phyloP scores from a whole-genome alignment of 129 eudicot species.

The Kitagawia praeruptora region DNA sequence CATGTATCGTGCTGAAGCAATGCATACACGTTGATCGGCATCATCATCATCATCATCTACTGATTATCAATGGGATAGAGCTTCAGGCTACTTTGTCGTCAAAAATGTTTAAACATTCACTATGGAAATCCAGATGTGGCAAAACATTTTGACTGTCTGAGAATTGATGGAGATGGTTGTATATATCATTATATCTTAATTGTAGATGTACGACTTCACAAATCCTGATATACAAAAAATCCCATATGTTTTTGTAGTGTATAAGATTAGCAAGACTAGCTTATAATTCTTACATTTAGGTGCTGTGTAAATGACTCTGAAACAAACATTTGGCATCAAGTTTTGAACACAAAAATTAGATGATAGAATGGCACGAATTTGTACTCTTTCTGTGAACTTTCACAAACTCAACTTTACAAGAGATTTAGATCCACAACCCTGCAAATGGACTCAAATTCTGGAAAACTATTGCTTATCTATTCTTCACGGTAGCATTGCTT shows the following conservation, averaged over 20 bases:
- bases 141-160: background rate
- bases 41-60: background rate
- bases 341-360: background rate
- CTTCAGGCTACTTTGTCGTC: background rate
- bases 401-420: background rate
- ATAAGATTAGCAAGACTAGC: too few relatives aligned
- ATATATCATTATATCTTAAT: too few relatives aligned
- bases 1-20: conserved; percentile 44
- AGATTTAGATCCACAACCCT: background rate
- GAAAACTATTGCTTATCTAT: too few relatives aligned
- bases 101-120: background rate
- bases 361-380: background rate
- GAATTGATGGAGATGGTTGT: background rate
- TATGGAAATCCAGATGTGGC: background rate
- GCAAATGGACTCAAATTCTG: too few relatives aligned
- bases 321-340: background rate
- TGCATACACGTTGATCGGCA: conserved; percentile 30
- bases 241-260: too few relatives aligned
- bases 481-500: too few relatives aligned
- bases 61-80: background rate
- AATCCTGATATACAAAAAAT: background rate
- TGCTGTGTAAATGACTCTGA: background rate
- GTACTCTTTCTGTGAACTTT: background rate
- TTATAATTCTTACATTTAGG: background rate
- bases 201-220: background rate